Evolutionary conservation across 805 yeast species (phyloP), one percentile per base, ranked within the genome.

Genomic region (Ascoidea tarda): DNA sequence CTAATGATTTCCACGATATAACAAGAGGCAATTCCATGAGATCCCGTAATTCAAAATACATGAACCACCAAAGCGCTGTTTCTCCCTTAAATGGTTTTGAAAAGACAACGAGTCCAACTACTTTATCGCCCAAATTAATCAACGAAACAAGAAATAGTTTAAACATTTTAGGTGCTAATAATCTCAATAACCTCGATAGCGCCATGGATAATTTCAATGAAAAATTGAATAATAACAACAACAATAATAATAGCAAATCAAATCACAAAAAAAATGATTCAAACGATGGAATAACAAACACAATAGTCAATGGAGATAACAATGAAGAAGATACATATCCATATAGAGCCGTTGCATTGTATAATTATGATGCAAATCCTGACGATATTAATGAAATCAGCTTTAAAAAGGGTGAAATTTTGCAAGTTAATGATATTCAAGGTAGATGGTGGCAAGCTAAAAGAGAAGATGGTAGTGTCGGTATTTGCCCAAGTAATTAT

Each of bases 401-500:
- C 5, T 93, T 91, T 62, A 81, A 76, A 57, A 88, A 90, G 66
- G 96, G 93, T 53, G 98, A 91, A 66, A 71, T 88, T n/a, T 75
- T 91, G 66, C 88, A 83, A 61, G 95, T 91, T 42, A 87, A 87
- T 59, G 97, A 91, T 63, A 87, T 88, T 53, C 86, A 86, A 58
- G 97, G 97, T 49, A 82, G 95, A 69, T 91, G 99, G 99, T 91
- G 98, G 98, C 96, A 89, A 69, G 97, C 96, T 46, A 80, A 85
- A 66, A 79, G 90, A 62, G 75, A 84, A 6, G 84, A 80, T 59
- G 99, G 99, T 42, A 93, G 89, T 65, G 85, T 88, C 48, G 99
- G 98, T 59, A 91, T 91, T 61, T 89, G 96, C 67, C 98, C 99
- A 50, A 84, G 95, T 61, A 93, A 91, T 67, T 91, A 91, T 63